These are phyloP conservation scores for Chara braunii DNA, from an alignment of 139 green algal genomes.

Conservation along the genomic window DNA sequence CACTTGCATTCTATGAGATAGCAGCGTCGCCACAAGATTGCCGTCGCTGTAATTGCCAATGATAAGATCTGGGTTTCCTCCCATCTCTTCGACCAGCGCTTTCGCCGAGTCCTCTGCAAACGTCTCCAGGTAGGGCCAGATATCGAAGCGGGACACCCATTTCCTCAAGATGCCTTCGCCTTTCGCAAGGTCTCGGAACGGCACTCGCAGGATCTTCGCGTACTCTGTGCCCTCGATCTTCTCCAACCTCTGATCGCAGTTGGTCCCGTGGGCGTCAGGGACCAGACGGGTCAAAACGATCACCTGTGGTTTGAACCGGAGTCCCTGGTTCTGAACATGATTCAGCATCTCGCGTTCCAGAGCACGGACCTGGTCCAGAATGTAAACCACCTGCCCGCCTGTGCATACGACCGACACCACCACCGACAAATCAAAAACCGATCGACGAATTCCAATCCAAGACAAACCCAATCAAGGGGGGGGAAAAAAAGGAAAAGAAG, in stretches of 20 bases:
- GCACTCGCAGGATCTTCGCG: slow-evolving; percentile 65
- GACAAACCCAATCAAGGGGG: no score
- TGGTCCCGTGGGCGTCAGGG: slow-evolving; percentile 62
- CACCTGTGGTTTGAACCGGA: slow-evolving; percentile 48
- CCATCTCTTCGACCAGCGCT: slow-evolving; percentile 52
- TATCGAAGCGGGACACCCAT: slow-evolving; percentile 67
- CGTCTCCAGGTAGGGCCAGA: slow-evolving; percentile 76
- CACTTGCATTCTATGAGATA: slow-evolving; percentile 52
- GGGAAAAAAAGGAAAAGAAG: no score
- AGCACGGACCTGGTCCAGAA: slow-evolving; percentile 57
- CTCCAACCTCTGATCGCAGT: slow-evolving; percentile 70
- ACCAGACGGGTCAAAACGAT: slow-evolving; percentile 76
- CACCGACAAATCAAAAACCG: no score
- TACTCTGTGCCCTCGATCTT: slow-evolving; percentile 56
- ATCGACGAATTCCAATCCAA: no score
- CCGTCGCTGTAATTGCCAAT: slow-evolving; percentile 78
- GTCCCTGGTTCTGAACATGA: slow-evolving; percentile 13
- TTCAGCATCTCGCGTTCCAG: slow-evolving; percentile 25
- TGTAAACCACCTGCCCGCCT: slow-evolving; percentile 69
- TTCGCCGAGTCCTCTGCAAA: slow-evolving; percentile 64
- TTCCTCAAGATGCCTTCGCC: slow-evolving; percentile 55
- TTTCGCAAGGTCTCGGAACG: slow-evolving; percentile 61
- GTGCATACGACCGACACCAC: no score
- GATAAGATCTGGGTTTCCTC: slow-evolving; percentile 63
- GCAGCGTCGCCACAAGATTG: slow-evolving; percentile 69